These are phyloP conservation scores for Stentor coeruleus DNA, from an alignment of 73 alveolate species.

Conservation along the genomic window DNA sequence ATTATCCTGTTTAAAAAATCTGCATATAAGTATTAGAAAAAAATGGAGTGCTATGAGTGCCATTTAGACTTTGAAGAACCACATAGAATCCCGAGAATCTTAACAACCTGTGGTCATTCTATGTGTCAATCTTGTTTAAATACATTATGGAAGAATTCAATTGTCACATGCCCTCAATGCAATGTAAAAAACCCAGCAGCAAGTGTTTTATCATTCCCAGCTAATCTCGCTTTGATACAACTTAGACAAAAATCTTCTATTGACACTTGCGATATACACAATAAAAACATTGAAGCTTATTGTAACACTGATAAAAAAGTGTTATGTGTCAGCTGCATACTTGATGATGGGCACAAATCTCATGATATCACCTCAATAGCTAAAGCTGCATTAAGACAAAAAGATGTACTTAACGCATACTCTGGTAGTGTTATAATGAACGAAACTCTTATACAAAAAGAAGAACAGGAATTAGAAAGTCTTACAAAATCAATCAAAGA, in stretches of 20 bases:
- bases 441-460: background rate
- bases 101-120: slow-evolving; percentile 54
- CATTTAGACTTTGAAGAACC: slow-evolving; percentile 36
- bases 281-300: slow-evolving; percentile 58
- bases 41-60: slow-evolving; percentile 56
- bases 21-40: background rate
- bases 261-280: slow-evolving; percentile 40
- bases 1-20: too few relatives aligned
- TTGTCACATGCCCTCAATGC: slow-evolving; percentile 47
- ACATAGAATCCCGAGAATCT: slow-evolving; percentile 37
- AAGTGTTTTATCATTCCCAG: slow-evolving; percentile 37
- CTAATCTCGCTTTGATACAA: slow-evolving; percentile 35
- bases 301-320: slow-evolving; percentile 56
- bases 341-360: slow-evolving; percentile 68
- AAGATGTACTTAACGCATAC: background rate
- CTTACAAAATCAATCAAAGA: background rate
- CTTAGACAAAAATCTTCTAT: background rate
- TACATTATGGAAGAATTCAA: background rate
- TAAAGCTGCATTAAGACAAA: slow-evolving; percentile 27
- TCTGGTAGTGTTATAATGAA: background rate
- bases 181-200: slow-evolving; percentile 27
- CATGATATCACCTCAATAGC: slow-evolving; percentile 56
- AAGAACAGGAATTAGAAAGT: slow-evolving; percentile 9
- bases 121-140: slow-evolving; percentile 44
- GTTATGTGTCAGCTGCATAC: slow-evolving; percentile 74